Conservation (phyloP, 106 monocot species). For the Dioscorea zingiberensis region DNA sequence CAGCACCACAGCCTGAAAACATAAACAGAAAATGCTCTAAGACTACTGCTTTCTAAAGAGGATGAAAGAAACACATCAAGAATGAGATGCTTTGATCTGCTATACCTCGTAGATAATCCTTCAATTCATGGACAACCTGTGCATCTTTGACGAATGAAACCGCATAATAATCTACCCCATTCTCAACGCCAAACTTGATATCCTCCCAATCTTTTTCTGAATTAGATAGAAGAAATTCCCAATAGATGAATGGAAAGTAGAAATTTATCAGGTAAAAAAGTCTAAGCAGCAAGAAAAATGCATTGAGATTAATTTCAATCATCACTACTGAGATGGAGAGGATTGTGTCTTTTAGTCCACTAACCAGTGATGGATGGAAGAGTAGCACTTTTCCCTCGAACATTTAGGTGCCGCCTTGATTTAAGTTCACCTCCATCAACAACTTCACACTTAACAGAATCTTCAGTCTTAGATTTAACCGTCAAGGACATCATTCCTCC, state of each 20-base stretch:
- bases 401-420: conserved; percentile 93
- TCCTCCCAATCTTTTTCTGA: conserved; percentile 99
- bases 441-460: conserved; percentile 96
- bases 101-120: conserved; percentile 81
- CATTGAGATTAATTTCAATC: neutral
- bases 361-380: conserved; percentile 95
- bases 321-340: neutral
- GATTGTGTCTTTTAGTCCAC: neutral
- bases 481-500: conserved; percentile 98
- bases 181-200: conserved; percentile 98
- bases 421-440: conserved; percentile 98
- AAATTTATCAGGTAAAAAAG: neutral
- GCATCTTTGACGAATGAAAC: conserved; percentile 99
- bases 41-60: neutral
- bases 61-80: neutral
- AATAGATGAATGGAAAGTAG: neutral
- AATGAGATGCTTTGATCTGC: neutral
- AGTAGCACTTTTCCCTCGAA: conserved; percentile 97
- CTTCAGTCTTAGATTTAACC: conserved; percentile 85
- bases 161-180: conserved; percentile 92
- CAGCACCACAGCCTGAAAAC: conserved; percentile 64
- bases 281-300: neutral
- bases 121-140: conserved; percentile 92
- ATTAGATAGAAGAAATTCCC: conserved; percentile 10
- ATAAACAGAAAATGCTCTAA: neutral